Evolutionary conservation across 495 filamentous ascomycete species (phyloP), one percentile per base, ranked within the genome.

Genomic region (Thozetella sp.): DNA sequence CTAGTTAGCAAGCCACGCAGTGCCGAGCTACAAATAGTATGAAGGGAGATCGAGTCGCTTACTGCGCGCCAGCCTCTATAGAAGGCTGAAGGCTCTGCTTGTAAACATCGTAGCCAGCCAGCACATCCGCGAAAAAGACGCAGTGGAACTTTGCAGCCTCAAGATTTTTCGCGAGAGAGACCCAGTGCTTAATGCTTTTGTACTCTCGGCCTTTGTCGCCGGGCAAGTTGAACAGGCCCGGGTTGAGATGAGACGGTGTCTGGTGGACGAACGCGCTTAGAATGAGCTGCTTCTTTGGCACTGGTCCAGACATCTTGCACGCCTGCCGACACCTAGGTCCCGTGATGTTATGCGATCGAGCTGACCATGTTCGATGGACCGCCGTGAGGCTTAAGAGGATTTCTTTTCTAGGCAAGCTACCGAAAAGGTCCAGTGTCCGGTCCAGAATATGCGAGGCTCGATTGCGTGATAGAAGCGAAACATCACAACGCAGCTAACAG

Each of bases 241-340:
- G 81, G 0, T 80, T 82, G 46, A 83, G 79, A 54, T 86, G 83
- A 3, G 83, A 82, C 51, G 58, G 53, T 17, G 43, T 60, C 11
- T 76, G 82, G 62, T 84, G 80, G 50, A 85, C 83, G 57, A 87
- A 87, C 22, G 84, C 83, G 75, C 85, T 87, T 55, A 87, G 76
- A 24, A 86, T 81, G 22, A 86, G 65, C 27, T 78, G 77, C 65
- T 86, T 86, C 54, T 72, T 67, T 37, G 30, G 30, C 6, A 15
- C 15, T 37, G 30, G 30, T 15, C 15, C 30, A 37, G 30, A 6
- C 30, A 37, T 37, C 15, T 15, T 37, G 15, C 6, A 37, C 30
- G 15, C n/a, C n/a, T n/a, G n/a, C n/a, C n/a, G n/a, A n/a, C n/a
- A n/a, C n/a, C n/a, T n/a, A n/a, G n/a, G n/a, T n/a, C n/a, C n/a